Evolutionary conservation across 2,329 filamentous ascomycete species (phyloP).

Genomic region (Acarospora socialis): DNA sequence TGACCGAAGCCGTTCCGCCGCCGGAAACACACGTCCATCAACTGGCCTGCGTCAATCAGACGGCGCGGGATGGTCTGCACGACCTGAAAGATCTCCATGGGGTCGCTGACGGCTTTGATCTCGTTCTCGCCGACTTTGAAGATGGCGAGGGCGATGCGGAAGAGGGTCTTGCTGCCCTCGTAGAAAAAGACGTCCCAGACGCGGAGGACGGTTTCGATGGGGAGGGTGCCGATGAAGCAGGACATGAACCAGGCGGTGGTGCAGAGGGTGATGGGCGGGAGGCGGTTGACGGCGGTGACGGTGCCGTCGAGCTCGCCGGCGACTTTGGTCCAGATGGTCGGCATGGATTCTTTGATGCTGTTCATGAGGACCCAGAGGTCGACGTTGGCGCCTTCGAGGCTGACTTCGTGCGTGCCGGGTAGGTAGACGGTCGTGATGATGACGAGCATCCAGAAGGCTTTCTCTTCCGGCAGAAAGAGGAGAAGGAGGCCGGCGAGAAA

Average conservation of each 20-base stretch:
- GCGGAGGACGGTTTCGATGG: slow-evolving; percentile 78
- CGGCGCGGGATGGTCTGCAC: slow-evolving; percentile 75
- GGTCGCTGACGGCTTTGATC: slow-evolving; percentile 65
- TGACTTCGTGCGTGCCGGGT: slow-evolving; percentile 82
- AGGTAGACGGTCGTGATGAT: slow-evolving; percentile 81
- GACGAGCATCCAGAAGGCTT: slow-evolving; percentile 82
- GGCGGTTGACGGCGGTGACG: slow-evolving; percentile 33
- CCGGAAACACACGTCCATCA: slow-evolving; percentile 67
- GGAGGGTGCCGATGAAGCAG: slow-evolving; percentile 82
- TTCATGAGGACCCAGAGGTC: slow-evolving; percentile 90
- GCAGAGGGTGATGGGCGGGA: slow-evolving; percentile 82
- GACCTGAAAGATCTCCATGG: slow-evolving; percentile 91
- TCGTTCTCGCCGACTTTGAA: slow-evolving; percentile 78
- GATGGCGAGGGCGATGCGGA: slow-evolving; percentile 77
- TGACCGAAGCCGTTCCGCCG: slow-evolving; percentile 68
- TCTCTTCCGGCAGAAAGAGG: slow-evolving; percentile 82
- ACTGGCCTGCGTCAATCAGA: slow-evolving; percentile 64
- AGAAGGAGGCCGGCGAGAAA: slow-evolving; percentile 84
- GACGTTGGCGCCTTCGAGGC: slow-evolving; percentile 80
- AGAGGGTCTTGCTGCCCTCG: slow-evolving; percentile 85
- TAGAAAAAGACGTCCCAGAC: slow-evolving; percentile 97
- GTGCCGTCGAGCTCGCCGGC: slow-evolving; percentile 49
- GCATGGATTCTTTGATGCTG: slow-evolving; percentile 66
- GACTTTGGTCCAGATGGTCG: slow-evolving; percentile 75
- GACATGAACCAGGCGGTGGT: slow-evolving; percentile 98